Conservation (phyloP, 495 filamentous ascomycete species). For the Talaromyces trachyspermus region DNA sequence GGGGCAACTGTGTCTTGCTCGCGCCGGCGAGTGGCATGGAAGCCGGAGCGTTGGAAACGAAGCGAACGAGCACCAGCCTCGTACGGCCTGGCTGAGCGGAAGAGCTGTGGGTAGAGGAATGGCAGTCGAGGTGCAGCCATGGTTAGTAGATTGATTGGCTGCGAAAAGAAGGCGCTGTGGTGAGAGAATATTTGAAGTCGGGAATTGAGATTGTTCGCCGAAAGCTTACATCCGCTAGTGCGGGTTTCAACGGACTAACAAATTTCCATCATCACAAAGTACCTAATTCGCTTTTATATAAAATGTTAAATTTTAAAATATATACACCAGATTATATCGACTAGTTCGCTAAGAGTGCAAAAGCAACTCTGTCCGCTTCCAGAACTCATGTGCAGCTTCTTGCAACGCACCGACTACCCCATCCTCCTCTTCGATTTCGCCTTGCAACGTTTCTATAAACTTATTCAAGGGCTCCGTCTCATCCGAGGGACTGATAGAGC, state of each 20-base stretch:
- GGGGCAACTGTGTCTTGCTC: constrained; percentile 36
- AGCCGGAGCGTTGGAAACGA: constrained; percentile 19
- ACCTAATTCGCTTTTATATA: no score
- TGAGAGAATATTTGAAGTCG: no score
- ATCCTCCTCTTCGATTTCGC: constrained; percentile 36
- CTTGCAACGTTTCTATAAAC: constrained; percentile 37
- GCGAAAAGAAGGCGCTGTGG: not conserved
- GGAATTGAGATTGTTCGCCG: no score
- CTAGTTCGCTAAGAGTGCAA: constrained; percentile 44
- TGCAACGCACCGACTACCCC: constrained; percentile 40
- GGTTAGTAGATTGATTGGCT: not conserved
- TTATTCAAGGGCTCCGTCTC: constrained; percentile 34
- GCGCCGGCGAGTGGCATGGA: constrained; percentile 34
- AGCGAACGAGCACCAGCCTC: constrained; percentile 27
- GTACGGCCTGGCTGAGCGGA: constrained; percentile 35
- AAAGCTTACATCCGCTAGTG: not conserved
- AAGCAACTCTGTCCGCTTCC: constrained; percentile 74
- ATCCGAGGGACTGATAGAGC: constrained; percentile 25
- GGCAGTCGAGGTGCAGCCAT: constrained; percentile 66
- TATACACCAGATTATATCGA: not conserved
- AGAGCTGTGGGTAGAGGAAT: constrained; percentile 69
- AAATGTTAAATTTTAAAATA: not conserved
- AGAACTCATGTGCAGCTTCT: constrained; percentile 62
- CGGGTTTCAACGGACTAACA: not conserved
- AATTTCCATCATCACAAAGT: no score